Percentiles rank a stretch among this genome's conserved stretches.
Evolutionary conservation across 2,329 filamentous ascomycete species (phyloP).

Genomic region (Dactylellina leptospora): DNA sequence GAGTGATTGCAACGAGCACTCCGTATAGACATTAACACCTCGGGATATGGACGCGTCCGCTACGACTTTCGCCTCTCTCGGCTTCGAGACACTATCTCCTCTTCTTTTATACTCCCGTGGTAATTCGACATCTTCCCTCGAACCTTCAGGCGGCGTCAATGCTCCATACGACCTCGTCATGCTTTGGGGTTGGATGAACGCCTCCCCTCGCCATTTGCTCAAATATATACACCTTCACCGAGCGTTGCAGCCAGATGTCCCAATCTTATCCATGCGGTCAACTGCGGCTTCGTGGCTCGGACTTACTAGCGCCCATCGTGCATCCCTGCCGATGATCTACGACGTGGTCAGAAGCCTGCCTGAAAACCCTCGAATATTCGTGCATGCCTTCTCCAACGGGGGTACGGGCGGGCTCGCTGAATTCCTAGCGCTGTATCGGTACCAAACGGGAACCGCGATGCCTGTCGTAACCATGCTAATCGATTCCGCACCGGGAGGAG

Average conservation of each 20-base stretch:
- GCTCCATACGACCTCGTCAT: constrained; percentile 37
- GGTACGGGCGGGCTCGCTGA: constrained; percentile 20
- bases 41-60: constrained; percentile 8
- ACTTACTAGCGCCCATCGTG: constrained; percentile 8
- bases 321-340: constrained; percentile 20
- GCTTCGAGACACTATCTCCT: constrained; percentile 32
- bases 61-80: constrained; percentile 22
- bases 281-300: constrained; percentile 38
- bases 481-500: constrained; percentile 43
- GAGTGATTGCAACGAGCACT: no score
- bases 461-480: constrained; percentile 24
- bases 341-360: constrained; percentile 37
- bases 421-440: constrained; percentile 32
- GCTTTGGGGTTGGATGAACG: constrained; percentile 50
- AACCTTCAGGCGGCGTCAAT: background rate
- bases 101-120: constrained; percentile 35
- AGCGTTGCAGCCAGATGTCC: constrained; percentile 37
- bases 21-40: background rate
- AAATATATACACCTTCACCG: constrained; percentile 48
- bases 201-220: constrained; percentile 35
- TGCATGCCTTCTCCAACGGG: constrained; percentile 43
- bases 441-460: constrained; percentile 25
- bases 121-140: background rate
- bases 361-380: constrained; percentile 38
- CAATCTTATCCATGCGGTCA: constrained; percentile 28